A percentile compares a stretch with the other conserved stretches of the same genome.
phyloP scores from a whole-genome alignment of 2,329 filamentous ascomycete species.

The Phyllosticta citriasiana region DNA sequence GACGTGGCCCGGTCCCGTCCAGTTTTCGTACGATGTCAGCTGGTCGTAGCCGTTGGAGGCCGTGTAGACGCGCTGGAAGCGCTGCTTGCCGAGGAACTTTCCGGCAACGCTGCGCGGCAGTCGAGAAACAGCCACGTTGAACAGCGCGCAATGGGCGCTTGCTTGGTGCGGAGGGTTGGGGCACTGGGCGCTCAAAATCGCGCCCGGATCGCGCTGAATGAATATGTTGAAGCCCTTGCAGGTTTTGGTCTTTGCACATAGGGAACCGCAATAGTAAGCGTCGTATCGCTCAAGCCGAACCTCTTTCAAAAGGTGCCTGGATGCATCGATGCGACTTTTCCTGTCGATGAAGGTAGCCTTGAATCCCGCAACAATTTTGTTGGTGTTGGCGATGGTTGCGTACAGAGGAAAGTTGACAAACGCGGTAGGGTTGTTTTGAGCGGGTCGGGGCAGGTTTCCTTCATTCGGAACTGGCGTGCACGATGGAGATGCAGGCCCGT shows the following conservation, averaged over 20 bases:
- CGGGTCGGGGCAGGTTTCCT: neutral
- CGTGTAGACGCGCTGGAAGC: neutral
- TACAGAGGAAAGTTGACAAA: neutral
- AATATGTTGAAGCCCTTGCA: neutral
- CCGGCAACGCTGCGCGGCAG: neutral
- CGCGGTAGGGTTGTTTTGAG: neutral
- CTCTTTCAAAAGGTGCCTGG: neutral
- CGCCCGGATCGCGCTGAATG: neutral
- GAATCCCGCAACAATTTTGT: neutral
- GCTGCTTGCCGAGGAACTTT: neutral
- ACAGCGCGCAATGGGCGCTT: neutral
- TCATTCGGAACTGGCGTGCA: neutral
- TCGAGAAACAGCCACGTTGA: neutral
- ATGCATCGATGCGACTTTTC: neutral
- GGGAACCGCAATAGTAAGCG: neutral
- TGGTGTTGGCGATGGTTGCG: neutral
- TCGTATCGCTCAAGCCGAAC: neutral
- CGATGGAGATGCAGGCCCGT: neutral
- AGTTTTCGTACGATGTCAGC: neutral
- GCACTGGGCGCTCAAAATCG: neutral
- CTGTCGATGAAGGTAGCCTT: neutral
- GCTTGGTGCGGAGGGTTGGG: neutral
- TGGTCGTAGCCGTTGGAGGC: neutral
- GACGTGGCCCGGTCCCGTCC: neutral
- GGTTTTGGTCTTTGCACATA: neutral